Conservation (phyloP, 192 early-diverging fungal genomes). For the Coemansia sp. region DNA sequence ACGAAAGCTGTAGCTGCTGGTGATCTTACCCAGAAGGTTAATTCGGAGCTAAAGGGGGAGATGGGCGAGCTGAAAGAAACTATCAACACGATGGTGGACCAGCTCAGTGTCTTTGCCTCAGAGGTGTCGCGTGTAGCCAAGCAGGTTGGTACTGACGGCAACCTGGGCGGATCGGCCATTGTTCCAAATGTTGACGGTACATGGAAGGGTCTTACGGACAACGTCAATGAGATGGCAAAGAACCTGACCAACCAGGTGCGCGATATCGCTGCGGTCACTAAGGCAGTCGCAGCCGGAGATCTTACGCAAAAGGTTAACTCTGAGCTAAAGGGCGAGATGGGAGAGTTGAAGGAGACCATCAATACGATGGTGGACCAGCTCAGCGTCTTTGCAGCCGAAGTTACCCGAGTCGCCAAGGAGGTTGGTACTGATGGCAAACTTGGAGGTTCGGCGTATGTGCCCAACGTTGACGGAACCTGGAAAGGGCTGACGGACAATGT, state of each 20-base stretch:
- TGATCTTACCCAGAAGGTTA: slow-evolving; percentile 55
- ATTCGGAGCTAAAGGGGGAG: slow-evolving; percentile 55
- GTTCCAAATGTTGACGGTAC: slow-evolving; percentile 54
- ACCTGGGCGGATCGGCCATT: slow-evolving; percentile 64
- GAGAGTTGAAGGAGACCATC: slow-evolving; percentile 58
- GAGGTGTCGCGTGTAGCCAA: slow-evolving; percentile 69
- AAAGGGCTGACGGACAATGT: slow-evolving; percentile 66
- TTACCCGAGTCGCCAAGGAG: slow-evolving; percentile 68
- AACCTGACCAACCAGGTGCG: slow-evolving; percentile 65
- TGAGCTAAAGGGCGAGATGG: slow-evolving; percentile 57
- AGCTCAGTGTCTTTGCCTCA: slow-evolving; percentile 57
- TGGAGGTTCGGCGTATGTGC: slow-evolving; percentile 64
- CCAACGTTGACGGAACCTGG: slow-evolving; percentile 61
- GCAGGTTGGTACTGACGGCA: slow-evolving; percentile 69
- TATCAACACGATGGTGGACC: slow-evolving; percentile 69
- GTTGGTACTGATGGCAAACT: slow-evolving; percentile 68
- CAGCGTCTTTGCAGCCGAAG: slow-evolving; percentile 55
- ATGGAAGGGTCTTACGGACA: slow-evolving; percentile 63
- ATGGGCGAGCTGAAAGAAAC: slow-evolving; percentile 66
- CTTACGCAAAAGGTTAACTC: slow-evolving; percentile 58
- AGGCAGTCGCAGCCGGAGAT: slow-evolving; percentile 61
- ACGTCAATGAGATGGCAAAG: slow-evolving; percentile 63
- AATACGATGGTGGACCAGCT: slow-evolving; percentile 61
- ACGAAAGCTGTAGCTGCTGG: slow-evolving; percentile 61
- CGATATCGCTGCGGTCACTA: slow-evolving; percentile 59